These are phyloP conservation scores for Sphaceloma murrayae DNA, from an alignment of 2,329 filamentous ascomycete genomes.

Conservation along the genomic window DNA sequence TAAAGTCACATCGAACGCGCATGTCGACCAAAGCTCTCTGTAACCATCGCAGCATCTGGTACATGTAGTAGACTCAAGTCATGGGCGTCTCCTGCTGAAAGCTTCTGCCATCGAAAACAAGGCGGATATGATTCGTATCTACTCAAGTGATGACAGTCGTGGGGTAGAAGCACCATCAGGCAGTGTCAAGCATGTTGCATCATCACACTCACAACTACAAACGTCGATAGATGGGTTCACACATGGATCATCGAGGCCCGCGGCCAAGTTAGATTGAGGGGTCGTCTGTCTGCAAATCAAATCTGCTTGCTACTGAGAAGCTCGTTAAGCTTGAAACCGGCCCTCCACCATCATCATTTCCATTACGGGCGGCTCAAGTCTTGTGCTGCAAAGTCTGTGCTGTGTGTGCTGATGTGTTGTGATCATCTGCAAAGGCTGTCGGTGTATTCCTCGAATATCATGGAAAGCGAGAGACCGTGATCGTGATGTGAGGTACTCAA, in stretches of 20 bases:
- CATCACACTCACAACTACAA: too few species aligned
- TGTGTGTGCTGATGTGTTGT: conserved; percentile 2
- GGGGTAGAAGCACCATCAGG: too few species aligned
- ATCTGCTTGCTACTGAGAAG: conserved; percentile 15
- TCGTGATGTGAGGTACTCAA: conserved; percentile 3
- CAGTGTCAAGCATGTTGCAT: too few species aligned
- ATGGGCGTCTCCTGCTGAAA: too few species aligned
- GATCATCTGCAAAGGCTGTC: conserved; percentile 11
- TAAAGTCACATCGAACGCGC: too few species aligned
- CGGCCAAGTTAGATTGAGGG: conserved; percentile 13
- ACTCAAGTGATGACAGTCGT: too few species aligned
- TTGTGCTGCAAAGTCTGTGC: conserved; percentile 9
- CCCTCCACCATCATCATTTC: conserved; percentile 11
- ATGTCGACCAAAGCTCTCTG: too few species aligned
- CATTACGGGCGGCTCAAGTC: conserved; percentile 15
- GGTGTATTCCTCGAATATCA: conserved; percentile 12
- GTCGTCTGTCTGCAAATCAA: conserved; percentile 13
- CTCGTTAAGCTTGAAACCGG: conserved; percentile 16
- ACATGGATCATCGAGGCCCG: conserved; percentile 13
- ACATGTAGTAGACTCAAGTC: too few species aligned
- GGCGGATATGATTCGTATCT: too few species aligned
- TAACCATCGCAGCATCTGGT: too few species aligned
- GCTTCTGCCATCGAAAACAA: too few species aligned
- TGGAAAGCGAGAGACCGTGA: conserved; percentile 12
- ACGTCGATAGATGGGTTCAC: too few species aligned